phyloP scores from a whole-genome alignment of 1,139 yeast species.

The Martiniozyma asiatica region DNA sequence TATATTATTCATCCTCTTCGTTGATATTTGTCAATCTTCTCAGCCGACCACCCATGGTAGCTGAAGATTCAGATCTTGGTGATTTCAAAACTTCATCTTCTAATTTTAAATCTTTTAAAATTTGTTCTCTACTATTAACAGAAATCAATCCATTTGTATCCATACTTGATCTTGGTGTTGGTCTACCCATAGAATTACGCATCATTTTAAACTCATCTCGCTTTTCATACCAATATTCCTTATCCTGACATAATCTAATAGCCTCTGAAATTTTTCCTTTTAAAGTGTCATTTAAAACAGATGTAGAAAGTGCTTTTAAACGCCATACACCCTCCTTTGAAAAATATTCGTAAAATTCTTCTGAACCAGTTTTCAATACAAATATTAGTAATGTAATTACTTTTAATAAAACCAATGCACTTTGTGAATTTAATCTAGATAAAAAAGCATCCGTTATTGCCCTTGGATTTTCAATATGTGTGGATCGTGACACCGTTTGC shows the following conservation, averaged over 20 bases:
- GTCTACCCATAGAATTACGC: constrained; percentile 28
- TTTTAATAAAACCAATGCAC: constrained; percentile 23
- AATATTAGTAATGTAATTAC: constrained; percentile 28
- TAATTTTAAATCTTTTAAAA: constrained; percentile 2
- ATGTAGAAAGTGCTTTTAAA: constrained; percentile 8
- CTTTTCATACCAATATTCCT: constrained; percentile 22
- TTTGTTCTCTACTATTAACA: constrained; percentile 1
- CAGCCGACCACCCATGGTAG: constrained; percentile 4
- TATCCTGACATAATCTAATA: constrained; percentile 23
- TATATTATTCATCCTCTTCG: constrained; percentile 3
- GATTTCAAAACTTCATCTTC: constrained; percentile 2
- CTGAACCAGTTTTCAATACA: constrained; percentile 30
- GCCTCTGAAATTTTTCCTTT: constrained; percentile 25
- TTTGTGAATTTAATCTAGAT: constrained; percentile 9
- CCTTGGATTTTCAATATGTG: neutral
- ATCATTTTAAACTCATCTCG: constrained; percentile 29
- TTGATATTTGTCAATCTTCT: constrained; percentile 4
- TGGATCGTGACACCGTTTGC: constrained; percentile 3
- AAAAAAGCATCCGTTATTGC: neutral
- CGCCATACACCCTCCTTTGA: constrained; percentile 9
- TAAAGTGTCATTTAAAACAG: constrained; percentile 17
- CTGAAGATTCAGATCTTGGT: neutral
- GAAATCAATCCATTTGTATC: constrained; percentile 9
- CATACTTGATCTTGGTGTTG: constrained; percentile 18
- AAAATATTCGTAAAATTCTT: constrained; percentile 26